A percentile compares a stretch with the other conserved stretches of the same genome.
Conservation (phyloP, 306 rosid species). For the Arachis stenosperma region DNA sequence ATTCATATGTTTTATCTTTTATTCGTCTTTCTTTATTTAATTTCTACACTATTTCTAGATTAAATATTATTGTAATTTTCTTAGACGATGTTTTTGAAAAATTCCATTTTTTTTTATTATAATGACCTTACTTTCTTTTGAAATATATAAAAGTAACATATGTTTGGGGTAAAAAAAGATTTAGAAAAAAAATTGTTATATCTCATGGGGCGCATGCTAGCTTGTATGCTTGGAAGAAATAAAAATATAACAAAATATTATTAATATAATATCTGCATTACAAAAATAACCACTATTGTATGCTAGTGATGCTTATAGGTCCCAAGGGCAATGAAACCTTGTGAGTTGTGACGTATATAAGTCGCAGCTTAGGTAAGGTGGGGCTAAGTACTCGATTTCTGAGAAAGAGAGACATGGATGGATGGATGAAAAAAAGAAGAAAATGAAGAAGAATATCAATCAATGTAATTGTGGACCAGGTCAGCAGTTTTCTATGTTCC, state of each 20-base stretch:
- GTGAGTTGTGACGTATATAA: background rate
- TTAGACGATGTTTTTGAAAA: no score
- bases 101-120: no score
- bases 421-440: background rate
- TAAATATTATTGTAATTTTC: no score
- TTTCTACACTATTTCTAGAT: no score
- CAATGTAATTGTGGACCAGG: conserved; percentile 31
- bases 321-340: conserved; percentile 31
- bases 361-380: conserved; percentile 27
- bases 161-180: no score
- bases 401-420: background rate
- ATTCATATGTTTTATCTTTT: no score
- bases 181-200: background rate
- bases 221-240: background rate
- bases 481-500: no score
- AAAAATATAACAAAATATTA: background rate
- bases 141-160: no score
- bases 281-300: background rate
- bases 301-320: conserved; percentile 3
- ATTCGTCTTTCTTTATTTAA: no score
- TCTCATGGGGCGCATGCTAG: conserved; percentile 1
- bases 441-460: background rate
- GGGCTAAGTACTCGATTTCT: conserved; percentile 26
- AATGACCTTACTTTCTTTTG: no score
- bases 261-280: background rate